These are phyloP conservation scores for Brassica nigra DNA, from an alignment of 345 rosid species.

Conservation along the genomic window DNA sequence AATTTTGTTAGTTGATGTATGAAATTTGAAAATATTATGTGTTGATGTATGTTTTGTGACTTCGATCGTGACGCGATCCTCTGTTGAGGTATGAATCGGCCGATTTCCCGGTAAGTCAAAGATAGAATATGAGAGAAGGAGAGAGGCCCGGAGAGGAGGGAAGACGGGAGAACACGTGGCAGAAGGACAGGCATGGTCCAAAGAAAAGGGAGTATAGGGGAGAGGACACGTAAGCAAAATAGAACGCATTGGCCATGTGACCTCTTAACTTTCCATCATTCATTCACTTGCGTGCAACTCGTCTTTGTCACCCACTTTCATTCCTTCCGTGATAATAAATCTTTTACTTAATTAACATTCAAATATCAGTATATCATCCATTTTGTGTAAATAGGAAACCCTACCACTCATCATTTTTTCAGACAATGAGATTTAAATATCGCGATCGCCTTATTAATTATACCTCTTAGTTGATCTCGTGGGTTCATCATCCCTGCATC, in stretches of 20 bases:
- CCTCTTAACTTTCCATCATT: constrained; percentile 32
- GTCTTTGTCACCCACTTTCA: constrained; percentile 40
- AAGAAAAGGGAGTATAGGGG: constrained; percentile 15
- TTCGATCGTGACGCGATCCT: too few species aligned
- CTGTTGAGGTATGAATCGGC: too few species aligned
- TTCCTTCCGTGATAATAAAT: constrained; percentile 14
- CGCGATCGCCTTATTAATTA: not conserved
- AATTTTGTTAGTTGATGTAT: too few species aligned
- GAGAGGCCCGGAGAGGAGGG: constrained; percentile 40
- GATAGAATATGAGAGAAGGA: constrained; percentile 6
- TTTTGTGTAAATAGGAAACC: not conserved
- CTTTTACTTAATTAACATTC: not conserved
- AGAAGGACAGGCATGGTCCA: constrained; percentile 36
- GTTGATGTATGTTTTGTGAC: too few species aligned
- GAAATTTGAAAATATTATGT: too few species aligned
- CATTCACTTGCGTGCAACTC: constrained; percentile 43
- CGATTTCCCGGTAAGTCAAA: constrained; percentile 34
- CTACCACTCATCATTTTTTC: not conserved
- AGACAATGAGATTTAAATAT: not conserved
- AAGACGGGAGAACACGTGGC: constrained; percentile 35
- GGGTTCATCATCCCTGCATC: not conserved
- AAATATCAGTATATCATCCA: not conserved
- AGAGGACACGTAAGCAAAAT: constrained; percentile 33
- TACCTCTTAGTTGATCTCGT: not conserved
- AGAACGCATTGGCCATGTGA: constrained; percentile 36